Evolutionary conservation across 352 stramenopile species (phyloP), one percentile per base, ranked within the genome.

Genomic region (Discostella stelligera): DNA sequence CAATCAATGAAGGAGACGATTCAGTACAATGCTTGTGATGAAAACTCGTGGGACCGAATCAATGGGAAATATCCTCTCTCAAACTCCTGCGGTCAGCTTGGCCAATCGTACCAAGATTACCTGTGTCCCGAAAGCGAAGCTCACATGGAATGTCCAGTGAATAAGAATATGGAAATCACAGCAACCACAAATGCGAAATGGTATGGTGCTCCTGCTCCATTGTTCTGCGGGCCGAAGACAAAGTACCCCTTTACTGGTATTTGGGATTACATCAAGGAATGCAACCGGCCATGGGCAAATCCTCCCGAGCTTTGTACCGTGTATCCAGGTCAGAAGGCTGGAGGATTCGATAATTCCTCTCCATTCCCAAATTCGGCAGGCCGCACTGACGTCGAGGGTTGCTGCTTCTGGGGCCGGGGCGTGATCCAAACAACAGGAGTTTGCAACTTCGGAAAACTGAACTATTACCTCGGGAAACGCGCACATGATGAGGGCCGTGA

Each of bases 1-100:
- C 79, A 85, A 27, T 74, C 65, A 30, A 85, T 83, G 79, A 79
- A 86, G 37, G 82, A 87, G 44, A 82, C 82, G 8, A 88, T 88
- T 44, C 63, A 75, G 25, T 84, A 86, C 48, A 72, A 88, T 61
- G 78, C 75, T 41, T 85, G 72, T 37, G 58, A 75, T 30, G 74
- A 88, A 71, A 87, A 85, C 62, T 71, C 52, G 10, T 86, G 70
- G 78, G 75, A 86, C 63, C 58, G 73, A 16, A 68, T 87, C n/a
- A 60, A 64, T 11, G 54, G 55, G 27, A 50, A 71, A 18, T 82
- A 83, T 61, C 68, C 79, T 0, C 48, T 89, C 16, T 77, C 50
- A 11, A 88, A 86, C 61, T 59, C 82, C 27, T 88, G 82, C 25
- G 82, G 82, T 4, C 82, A 88, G 71, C 63, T 83, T 4, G 72